Evolutionary conservation across 108 stramenopile species (phyloP).

Genomic region (Chaetoceros muelleri): DNA sequence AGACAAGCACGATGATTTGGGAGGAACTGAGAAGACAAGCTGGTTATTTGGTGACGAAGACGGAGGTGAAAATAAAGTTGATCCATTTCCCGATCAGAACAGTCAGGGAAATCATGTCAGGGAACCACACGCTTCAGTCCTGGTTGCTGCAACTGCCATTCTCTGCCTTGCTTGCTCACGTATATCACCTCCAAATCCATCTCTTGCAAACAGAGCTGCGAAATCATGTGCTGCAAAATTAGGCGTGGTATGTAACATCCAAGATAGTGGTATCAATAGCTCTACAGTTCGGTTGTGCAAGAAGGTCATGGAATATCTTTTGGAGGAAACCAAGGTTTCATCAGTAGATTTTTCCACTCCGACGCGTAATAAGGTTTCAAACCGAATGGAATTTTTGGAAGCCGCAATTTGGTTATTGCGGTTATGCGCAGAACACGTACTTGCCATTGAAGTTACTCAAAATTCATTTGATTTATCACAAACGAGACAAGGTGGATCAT

Average conservation of each 20-base stretch:
- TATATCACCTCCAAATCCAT: slow-evolving; percentile 45
- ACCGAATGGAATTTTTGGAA: slow-evolving; percentile 68
- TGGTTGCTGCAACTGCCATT: slow-evolving; percentile 59
- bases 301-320: slow-evolving; percentile 45
- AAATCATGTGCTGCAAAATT: slow-evolving; percentile 52
- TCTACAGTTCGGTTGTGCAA: slow-evolving; percentile 56
- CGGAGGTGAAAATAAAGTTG: slow-evolving; percentile 1
- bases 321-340: slow-evolving; percentile 35
- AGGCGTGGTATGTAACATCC: slow-evolving; percentile 25
- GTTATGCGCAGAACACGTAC: slow-evolving; percentile 68
- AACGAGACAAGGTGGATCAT: slow-evolving; percentile 22
- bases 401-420: slow-evolving; percentile 76
- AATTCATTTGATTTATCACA: slow-evolving; percentile 9
- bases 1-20: slow-evolving; percentile 38
- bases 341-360: slow-evolving; percentile 3
- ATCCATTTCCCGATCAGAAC: not conserved
- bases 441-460: slow-evolving; percentile 50
- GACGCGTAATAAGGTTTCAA: slow-evolving; percentile 9
- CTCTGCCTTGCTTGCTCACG: slow-evolving; percentile 61
- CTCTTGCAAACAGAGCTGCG: slow-evolving; percentile 68
- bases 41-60: slow-evolving; percentile 17
- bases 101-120: slow-evolving; percentile 11
- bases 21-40: not conserved
- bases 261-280: slow-evolving; percentile 11
- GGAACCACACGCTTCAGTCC: slow-evolving; percentile 28